Conservation (phyloP, 2,329 filamentous ascomycete genomes). For the Eutypa lata region DNA sequence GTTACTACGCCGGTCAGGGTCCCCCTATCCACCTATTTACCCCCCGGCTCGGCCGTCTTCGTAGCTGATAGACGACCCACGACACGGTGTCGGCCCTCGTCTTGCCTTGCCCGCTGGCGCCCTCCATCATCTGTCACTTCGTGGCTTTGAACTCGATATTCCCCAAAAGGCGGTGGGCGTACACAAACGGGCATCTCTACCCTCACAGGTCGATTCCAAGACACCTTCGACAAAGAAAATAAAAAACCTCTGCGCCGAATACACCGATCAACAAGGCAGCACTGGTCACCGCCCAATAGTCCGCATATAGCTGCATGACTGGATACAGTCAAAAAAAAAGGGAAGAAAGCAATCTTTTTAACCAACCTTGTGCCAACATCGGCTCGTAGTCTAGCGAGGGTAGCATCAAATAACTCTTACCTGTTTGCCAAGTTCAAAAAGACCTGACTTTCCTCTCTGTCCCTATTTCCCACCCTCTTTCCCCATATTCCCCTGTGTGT, state of each 20-base stretch:
- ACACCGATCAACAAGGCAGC: conserved; percentile 30
- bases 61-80: conserved; percentile 11
- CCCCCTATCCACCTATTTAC: conserved; percentile 10
- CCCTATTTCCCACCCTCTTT: conserved; percentile 11
- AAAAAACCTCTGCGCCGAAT: conserved; percentile 36
- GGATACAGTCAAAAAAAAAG: conserved; percentile 35
- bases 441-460: conserved; percentile 28
- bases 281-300: conserved; percentile 31
- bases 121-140: conserved; percentile 38
- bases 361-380: conserved; percentile 34
- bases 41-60: conserved; percentile 15
- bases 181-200: conserved; percentile 43
- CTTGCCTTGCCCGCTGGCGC: conserved; percentile 13
- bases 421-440: conserved; percentile 38
- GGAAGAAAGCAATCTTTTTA: conserved; percentile 35
- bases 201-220: conserved; percentile 47
- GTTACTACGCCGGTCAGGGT: conserved; percentile 14
- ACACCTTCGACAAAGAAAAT: conserved; percentile 44
- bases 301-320: conserved; percentile 38
- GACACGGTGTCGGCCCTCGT: conserved; percentile 8
- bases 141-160: conserved; percentile 37
- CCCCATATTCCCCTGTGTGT: background rate
- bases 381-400: conserved; percentile 30
- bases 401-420: conserved; percentile 25
- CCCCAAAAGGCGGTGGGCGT: conserved; percentile 47